phyloP scores from a whole-genome alignment of 2,329 filamentous ascomycete species.

The Fusarium agapanthi region DNA sequence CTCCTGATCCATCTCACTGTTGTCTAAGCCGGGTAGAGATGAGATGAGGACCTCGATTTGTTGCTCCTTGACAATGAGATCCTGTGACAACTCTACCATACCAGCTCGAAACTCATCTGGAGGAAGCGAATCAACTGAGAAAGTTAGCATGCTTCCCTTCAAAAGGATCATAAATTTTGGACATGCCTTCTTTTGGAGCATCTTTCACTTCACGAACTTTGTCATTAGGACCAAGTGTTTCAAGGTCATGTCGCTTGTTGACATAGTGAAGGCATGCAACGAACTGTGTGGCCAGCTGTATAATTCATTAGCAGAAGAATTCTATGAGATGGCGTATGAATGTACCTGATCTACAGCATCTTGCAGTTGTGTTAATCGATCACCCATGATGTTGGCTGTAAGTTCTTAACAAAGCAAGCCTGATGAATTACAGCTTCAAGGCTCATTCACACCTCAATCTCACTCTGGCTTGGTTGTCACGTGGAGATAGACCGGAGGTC shows the following conservation, averaged over 20 bases:
- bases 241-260: conserved; percentile 73
- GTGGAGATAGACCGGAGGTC: conserved; percentile 33
- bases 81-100: conserved; percentile 76
- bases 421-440: neutral
- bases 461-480: conserved; percentile 16
- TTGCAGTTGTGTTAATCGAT: conserved; percentile 84
- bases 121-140: conserved; percentile 67
- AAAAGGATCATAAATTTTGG: too few relatives aligned
- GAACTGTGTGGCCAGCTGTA: conserved; percentile 73
- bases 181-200: conserved; percentile 60
- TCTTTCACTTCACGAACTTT: conserved; percentile 67
- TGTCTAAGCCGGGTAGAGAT: conserved; percentile 78
- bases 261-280: conserved; percentile 73
- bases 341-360: conserved; percentile 83
- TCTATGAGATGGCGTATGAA: neutral
- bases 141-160: neutral
- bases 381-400: conserved; percentile 64
- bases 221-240: conserved; percentile 65
- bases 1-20: conserved; percentile 80
- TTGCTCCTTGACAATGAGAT: conserved; percentile 82
- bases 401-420: neutral
- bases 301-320: conserved; percentile 5
- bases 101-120: conserved; percentile 72
- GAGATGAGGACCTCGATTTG: conserved; percentile 83
- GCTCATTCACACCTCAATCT: neutral